A percentile compares a stretch with the other conserved stretches of the same genome.
Conservation (phyloP, 192 early-diverging fungal species). For the Dispira simplex region DNA sequence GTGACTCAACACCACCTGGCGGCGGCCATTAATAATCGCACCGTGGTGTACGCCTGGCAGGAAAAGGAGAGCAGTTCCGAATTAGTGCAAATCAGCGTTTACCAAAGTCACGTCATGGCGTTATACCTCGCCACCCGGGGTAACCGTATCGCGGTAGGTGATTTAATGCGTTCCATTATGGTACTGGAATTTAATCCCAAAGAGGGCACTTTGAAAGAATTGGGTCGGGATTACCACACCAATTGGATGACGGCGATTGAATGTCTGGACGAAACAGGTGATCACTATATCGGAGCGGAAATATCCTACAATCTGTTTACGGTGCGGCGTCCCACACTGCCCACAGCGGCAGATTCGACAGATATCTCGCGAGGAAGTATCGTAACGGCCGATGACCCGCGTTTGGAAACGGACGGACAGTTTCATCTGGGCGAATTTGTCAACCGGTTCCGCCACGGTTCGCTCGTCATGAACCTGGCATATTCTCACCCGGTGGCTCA, state of each 20-base stretch:
- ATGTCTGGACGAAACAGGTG: constrained; percentile 29
- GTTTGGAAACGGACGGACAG: constrained; percentile 41
- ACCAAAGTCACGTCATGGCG: constrained; percentile 7
- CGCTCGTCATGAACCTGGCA: constrained; percentile 56
- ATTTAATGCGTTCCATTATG: constrained; percentile 12
- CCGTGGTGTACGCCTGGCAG: constrained; percentile 20
- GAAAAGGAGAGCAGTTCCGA: constrained; percentile 22
- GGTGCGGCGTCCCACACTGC: constrained; percentile 21
- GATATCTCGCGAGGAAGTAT: background rate
- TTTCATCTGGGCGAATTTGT: constrained; percentile 71
- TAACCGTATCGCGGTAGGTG: constrained; percentile 7
- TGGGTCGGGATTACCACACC: constrained; percentile 42
- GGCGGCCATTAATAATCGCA: constrained; percentile 7
- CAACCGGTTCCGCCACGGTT: constrained; percentile 63
- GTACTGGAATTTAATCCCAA: constrained; percentile 20
- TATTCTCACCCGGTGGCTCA: constrained; percentile 37
- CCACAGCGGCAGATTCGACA: background rate
- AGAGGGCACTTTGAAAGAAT: constrained; percentile 27
- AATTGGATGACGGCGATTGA: constrained; percentile 50
- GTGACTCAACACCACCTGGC: background rate
- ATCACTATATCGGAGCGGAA: constrained; percentile 45
- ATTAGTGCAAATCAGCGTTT: background rate
- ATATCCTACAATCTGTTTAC: constrained; percentile 39
- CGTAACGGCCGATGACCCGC: constrained; percentile 21
- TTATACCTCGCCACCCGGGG: background rate